A percentile compares a stretch with the other conserved stretches of the same genome.
These are phyloP conservation scores for Castanea crenata DNA, from an alignment of 306 rosid species.

Conservation along the genomic window DNA sequence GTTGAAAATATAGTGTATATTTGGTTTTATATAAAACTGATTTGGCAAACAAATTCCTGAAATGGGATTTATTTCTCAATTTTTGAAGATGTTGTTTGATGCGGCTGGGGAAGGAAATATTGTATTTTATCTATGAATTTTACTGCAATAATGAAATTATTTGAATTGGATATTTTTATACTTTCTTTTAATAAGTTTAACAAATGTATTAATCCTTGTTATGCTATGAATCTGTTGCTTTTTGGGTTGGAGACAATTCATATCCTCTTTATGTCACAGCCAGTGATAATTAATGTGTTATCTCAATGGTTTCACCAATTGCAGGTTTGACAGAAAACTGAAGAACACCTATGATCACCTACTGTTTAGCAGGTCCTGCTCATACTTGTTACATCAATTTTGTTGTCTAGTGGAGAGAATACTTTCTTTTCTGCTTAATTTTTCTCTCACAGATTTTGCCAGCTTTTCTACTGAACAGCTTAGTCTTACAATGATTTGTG, in stretches of 20 bases:
- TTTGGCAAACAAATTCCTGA: constrained; percentile 9
- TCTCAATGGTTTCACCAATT: constrained; percentile 9
- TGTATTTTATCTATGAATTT: neutral
- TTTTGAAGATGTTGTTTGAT: constrained; percentile 8
- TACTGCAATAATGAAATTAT: neutral
- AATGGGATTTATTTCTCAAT: neutral
- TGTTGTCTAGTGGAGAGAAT: neutral
- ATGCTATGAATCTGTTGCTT: neutral
- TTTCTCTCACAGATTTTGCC: neutral
- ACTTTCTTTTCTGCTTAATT: constrained; percentile 1
- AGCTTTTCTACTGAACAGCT: neutral
- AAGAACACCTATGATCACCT: constrained; percentile 94
- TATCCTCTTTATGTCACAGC: neutral
- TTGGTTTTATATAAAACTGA: constrained; percentile 8
- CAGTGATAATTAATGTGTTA: neutral
- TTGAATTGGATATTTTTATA: neutral
- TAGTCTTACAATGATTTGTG: neutral
- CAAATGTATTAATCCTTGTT: neutral
- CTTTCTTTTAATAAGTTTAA: neutral
- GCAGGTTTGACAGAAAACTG: constrained; percentile 97
- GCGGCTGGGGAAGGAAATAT: neutral
- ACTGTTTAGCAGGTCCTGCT: constrained; percentile 91
- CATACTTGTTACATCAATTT: constrained; percentile 13
- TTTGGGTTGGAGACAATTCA: neutral
- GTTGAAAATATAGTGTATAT: neutral